Evolutionary conservation across 441 rosid species (phyloP).

Genomic region (Euphorbia schlechtendalii): DNA sequence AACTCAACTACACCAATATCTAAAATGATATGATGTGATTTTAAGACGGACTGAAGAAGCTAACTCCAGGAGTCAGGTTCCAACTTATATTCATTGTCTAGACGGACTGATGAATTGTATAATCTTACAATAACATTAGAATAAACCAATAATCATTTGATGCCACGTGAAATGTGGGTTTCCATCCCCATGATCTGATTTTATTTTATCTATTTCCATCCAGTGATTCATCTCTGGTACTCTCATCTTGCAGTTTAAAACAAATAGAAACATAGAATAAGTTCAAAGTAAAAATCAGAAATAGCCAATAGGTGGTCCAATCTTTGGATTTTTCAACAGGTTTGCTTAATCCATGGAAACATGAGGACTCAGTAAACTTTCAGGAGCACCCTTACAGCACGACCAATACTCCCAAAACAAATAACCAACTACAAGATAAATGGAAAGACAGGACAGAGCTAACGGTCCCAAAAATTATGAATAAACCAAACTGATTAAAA

Average conservation of each 20-base stretch:
- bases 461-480: background rate
- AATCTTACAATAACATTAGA: background rate
- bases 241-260: background rate
- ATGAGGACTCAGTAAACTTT: background rate
- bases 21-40: background rate
- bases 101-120: background rate
- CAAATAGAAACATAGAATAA: background rate
- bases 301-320: background rate
- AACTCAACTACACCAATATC: background rate
- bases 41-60: background rate
- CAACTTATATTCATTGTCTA: background rate
- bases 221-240: background rate
- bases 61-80: background rate
- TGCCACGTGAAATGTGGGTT: background rate
- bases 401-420: background rate
- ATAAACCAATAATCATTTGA: background rate
- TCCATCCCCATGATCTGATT: background rate
- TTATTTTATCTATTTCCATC: background rate
- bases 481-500: constrained; percentile 4
- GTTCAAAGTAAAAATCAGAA: background rate
- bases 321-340: background rate
- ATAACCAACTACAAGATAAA: background rate
- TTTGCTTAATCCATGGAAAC: background rate
- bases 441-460: background rate
- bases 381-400: background rate